Conservation (phyloP, 2,329 filamentous ascomycete genomes). For the Diaporthe vexans region DNA sequence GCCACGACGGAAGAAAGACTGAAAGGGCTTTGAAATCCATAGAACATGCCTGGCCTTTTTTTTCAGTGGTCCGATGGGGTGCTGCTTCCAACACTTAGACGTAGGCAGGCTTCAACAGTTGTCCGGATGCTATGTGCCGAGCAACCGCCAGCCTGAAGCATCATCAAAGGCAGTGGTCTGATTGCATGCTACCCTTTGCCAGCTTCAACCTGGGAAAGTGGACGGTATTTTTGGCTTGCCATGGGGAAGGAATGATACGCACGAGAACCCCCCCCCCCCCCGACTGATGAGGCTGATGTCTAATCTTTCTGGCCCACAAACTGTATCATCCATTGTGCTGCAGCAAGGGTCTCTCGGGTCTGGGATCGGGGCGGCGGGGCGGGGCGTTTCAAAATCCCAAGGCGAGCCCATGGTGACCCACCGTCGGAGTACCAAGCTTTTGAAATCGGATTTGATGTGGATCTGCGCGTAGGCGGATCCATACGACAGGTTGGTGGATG, state of each 20-base stretch:
- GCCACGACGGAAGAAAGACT: not conserved
- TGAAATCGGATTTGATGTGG: not conserved
- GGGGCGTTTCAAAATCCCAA: slow-evolving; percentile 29
- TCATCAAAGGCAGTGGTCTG: not conserved
- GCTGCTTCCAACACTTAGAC: not conserved
- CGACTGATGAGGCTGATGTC: slow-evolving; percentile 5
- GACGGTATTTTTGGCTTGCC: slow-evolving; percentile 9
- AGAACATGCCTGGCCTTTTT: not conserved
- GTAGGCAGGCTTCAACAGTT: not conserved
- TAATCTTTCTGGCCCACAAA: slow-evolving; percentile 22
- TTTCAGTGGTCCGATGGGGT: not conserved
- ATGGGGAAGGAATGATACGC: not conserved
- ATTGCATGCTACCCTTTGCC: not conserved
- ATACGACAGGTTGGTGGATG: not conserved
- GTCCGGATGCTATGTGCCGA: not conserved
- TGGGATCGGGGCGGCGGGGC: slow-evolving; percentile 25
- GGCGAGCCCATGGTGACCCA: not conserved
- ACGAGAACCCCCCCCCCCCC: not conserved
- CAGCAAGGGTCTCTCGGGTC: slow-evolving; percentile 1
- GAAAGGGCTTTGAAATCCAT: not conserved
- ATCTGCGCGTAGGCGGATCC: not conserved
- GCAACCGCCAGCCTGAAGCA: not conserved
- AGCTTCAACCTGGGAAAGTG: not conserved
- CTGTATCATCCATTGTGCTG: slow-evolving; percentile 27
- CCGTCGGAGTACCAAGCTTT: slow-evolving; percentile 27